A percentile compares a stretch with the other conserved stretches of the same genome.
These are phyloP conservation scores for Rhodotorula paludigena DNA, from an alignment of 768 basidiomycete species.

Conservation along the genomic window DNA sequence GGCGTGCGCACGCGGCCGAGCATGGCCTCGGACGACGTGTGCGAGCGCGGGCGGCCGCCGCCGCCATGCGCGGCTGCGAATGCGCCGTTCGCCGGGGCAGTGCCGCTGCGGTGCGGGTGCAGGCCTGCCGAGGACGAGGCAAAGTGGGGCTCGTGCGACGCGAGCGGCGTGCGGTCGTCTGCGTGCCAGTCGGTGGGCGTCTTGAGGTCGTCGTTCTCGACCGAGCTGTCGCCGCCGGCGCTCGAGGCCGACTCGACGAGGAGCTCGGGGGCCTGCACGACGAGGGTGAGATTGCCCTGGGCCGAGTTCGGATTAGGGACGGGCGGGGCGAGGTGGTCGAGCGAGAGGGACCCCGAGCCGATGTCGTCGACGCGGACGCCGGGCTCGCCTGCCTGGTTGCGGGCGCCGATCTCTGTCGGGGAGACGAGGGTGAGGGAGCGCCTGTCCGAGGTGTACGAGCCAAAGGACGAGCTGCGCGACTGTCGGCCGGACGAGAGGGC, in stretches of 20 bases:
- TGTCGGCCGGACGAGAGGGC: too few species aligned
- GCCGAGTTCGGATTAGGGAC: background rate
- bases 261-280: constrained; percentile 37
- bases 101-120: background rate
- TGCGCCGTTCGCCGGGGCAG: background rate
- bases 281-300: constrained; percentile 7
- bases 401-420: too few species aligned
- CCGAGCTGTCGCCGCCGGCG: background rate
- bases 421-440: background rate
- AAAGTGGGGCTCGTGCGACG: background rate
- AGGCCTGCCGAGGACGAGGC: background rate
- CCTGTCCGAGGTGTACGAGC: constrained; percentile 26
- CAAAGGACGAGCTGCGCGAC: constrained; percentile 19
- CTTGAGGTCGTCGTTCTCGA: background rate
- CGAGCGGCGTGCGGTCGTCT: background rate
- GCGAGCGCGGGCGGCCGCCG: constrained; percentile 8
- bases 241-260: background rate
- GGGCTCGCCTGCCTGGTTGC: too few species aligned
- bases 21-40: constrained; percentile 17
- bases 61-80: background rate
- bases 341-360: constrained; percentile 26
- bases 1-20: background rate
- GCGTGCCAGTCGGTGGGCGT: background rate
- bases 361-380: background rate
- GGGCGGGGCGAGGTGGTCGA: constrained; percentile 26